phyloP scores from a whole-genome alignment of 306 rosid species.

The Biancaea sappan region DNA sequence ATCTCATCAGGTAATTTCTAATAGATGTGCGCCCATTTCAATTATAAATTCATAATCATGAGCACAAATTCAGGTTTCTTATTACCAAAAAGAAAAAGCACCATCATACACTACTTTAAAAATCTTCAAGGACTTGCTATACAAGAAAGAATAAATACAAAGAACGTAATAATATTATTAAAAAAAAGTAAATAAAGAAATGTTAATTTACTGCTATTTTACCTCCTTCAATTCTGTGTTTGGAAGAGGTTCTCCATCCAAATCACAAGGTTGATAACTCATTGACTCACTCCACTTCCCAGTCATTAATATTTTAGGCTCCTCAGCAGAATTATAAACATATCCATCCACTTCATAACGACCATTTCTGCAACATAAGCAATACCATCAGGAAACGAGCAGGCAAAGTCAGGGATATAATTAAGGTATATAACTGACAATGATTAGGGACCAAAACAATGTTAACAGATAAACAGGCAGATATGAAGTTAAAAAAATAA shows the following conservation, averaged over 20 bases:
- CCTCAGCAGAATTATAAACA: slow-evolving; percentile 73
- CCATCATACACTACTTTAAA: neutral
- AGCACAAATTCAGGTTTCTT: slow-evolving; percentile 2
- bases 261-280: slow-evolving; percentile 75
- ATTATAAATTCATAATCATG: neutral
- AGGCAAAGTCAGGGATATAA: neutral
- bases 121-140: neutral
- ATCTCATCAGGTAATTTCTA: slow-evolving; percentile 3
- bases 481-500: neutral
- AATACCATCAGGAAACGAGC: neutral
- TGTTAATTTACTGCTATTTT: neutral
- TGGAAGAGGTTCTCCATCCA: slow-evolving; percentile 80
- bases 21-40: neutral
- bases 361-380: slow-evolving; percentile 58
- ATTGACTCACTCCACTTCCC: slow-evolving; percentile 79
- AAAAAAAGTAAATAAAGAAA: neutral
- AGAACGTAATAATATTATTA: neutral
- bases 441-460: neutral
- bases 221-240: slow-evolving; percentile 77
- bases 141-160: neutral
- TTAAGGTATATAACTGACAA: neutral
- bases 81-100: neutral
- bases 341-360: slow-evolving; percentile 89
- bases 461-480: neutral
- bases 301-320: slow-evolving; percentile 77